Evolutionary conservation across 257 asterid genomes (phyloP).

Genomic region (Salvia splendens): DNA sequence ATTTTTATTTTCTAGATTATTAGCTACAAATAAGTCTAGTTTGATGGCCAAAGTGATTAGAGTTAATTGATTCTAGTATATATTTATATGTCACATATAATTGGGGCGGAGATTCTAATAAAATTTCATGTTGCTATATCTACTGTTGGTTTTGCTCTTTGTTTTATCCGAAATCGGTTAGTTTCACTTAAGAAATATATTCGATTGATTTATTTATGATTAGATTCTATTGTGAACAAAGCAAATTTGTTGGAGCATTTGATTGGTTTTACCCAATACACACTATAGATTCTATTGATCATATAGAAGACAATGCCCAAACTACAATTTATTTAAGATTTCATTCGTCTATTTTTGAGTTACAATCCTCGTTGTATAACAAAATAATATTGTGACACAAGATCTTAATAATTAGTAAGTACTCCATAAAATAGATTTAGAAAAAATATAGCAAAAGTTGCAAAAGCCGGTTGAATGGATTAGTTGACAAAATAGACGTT

Average conservation of each 20-base stretch:
- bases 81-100: constrained; percentile 25
- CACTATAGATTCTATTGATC: not conserved
- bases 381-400: not conserved
- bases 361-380: too few relatives aligned
- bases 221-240: constrained; percentile 1
- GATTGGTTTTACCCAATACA: not conserved
- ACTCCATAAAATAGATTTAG: not conserved
- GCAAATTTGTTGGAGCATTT: not conserved
- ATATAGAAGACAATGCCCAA: not conserved
- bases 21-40: not conserved
- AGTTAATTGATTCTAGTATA: not conserved
- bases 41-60: not conserved
- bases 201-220: constrained; percentile 5
- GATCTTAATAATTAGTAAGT: not conserved
- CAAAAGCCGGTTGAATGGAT: constrained; percentile 9
- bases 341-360: too few relatives aligned
- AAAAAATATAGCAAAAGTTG: not conserved
- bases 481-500: constrained; percentile 28
- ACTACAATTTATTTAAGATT: not conserved
- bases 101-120: constrained; percentile 51
- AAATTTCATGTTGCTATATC: not conserved
- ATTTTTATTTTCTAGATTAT: constrained; percentile 6
- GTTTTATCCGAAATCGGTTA: constrained; percentile 26
- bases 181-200: constrained; percentile 10
- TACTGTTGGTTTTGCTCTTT: not conserved